phyloP scores from a whole-genome alignment of 2,329 filamentous ascomycete genomes.

The Claviceps purpurea region DNA sequence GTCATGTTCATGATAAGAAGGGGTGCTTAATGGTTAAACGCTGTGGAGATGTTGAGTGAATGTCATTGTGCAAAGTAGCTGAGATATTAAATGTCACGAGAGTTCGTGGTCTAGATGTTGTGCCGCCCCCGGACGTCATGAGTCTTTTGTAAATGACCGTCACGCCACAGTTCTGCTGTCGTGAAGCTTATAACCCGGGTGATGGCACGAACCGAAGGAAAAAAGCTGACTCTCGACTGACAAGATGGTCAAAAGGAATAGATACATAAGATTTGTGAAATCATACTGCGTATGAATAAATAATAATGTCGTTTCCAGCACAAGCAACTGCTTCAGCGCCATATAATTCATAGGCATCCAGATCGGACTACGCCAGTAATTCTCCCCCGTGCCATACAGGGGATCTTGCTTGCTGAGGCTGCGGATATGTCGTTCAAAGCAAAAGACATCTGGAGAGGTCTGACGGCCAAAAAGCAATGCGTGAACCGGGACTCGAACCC shows the following conservation, averaged over 20 bases:
- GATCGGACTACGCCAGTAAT: conserved; percentile 91
- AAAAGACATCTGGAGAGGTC: fast-evolving
- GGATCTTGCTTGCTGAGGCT: conserved; percentile 75
- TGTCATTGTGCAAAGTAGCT: not conserved
- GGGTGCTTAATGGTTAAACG: not conserved
- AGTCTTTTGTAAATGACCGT: too few relatives aligned
- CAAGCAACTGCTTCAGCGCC: conserved; percentile 60
- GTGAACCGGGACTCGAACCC: conserved; percentile 24
- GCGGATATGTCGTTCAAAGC: conserved; percentile 39
- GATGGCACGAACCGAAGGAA: too few relatives aligned
- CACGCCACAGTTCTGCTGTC: too few relatives aligned
- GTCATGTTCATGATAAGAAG: not conserved
- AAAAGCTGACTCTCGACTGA: too few relatives aligned
- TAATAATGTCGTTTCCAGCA: conserved; percentile 34
- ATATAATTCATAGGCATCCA: conserved; percentile 98
- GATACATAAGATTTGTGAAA: too few relatives aligned
- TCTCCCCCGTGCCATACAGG: conserved; percentile 81
- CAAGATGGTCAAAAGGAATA: too few relatives aligned
- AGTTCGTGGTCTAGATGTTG: too few relatives aligned
- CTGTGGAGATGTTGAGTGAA: not conserved
- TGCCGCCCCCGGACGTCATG: too few relatives aligned
- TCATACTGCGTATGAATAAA: too few relatives aligned
- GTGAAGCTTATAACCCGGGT: too few relatives aligned
- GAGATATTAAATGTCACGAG: too few relatives aligned
- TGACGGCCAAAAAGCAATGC: conserved; percentile 9